These are phyloP conservation scores for Piloderma croceum DNA, from an alignment of 768 basidiomycete genomes.

Conservation along the genomic window DNA sequence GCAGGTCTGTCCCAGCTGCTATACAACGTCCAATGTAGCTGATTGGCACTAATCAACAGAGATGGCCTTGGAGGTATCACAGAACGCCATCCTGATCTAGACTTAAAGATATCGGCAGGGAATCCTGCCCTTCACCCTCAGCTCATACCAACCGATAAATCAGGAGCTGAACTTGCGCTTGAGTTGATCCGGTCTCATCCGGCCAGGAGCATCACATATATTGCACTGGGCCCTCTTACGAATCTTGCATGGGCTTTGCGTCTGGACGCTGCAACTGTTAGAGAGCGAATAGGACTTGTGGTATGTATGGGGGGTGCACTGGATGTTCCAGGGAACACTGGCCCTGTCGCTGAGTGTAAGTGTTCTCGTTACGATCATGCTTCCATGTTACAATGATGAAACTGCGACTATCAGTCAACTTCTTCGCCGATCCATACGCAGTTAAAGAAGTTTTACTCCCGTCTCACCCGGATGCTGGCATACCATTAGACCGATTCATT, in stretches of 20 bases:
- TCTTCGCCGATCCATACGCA: conserved; percentile 84
- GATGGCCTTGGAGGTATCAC: conserved; percentile 65
- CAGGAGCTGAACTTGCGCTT: conserved; percentile 50
- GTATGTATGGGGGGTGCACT: conserved; percentile 92
- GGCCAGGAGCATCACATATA: conserved; percentile 56
- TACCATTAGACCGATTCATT: conserved; percentile 64
- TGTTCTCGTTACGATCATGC: conserved; percentile 3
- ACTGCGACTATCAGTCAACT: conserved; percentile 52
- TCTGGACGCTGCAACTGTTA: conserved; percentile 46
- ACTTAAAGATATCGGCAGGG: conserved; percentile 22
- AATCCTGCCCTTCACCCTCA: conserved; percentile 32
- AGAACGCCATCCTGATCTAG: conserved; percentile 60
- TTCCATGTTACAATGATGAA: conserved; percentile 2
- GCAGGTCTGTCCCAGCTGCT: conserved; percentile 40
- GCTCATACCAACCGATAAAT: conserved; percentile 39
- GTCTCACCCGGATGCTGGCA: conserved; percentile 28
- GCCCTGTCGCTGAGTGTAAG: conserved; percentile 79
- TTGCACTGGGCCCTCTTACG: conserved; percentile 73
- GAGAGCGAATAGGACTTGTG: conserved; percentile 61
- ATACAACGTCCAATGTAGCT: conserved; percentile 1
- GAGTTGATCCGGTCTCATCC: conserved; percentile 49
- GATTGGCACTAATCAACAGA: conserved; percentile 29
- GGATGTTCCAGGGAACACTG: conserved; percentile 86
- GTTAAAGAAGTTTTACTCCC: conserved; percentile 62
- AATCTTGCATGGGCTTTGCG: conserved; percentile 68